Evolutionary conservation across 2,329 filamentous ascomycete species (phyloP), one percentile per base, ranked within the genome.

Genomic region (Penicillium capsulatum): DNA sequence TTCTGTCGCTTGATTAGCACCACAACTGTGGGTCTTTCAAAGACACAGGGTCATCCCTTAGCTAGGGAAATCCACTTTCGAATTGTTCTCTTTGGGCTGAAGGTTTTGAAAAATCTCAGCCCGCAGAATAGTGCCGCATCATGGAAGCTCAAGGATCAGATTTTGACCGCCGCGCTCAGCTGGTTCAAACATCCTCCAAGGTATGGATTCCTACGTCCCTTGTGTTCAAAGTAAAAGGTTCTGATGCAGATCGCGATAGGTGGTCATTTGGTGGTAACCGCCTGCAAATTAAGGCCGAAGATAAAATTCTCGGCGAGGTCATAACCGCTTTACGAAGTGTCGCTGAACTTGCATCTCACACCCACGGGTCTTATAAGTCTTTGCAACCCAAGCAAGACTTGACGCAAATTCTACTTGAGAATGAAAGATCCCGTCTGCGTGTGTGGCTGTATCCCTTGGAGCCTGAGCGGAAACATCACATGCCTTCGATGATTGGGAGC

Each of bases 211-310:
- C n/a, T n/a, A 7, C 3, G 4, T 10, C 13, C 4, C n/a, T 14
- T 22, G 13, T 13, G 8, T 8, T 22, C 4, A 13, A 32, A 3
- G n/a, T 38, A 22, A 8, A n/a, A 16, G 14, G 15, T 15, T 17
- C 13, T 28, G 11, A 28, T 6, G 58, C 47, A 59, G 38, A 37
- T 26, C 10, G 26, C 1, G 2, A n/a, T 47, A 74, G 73, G 51
- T 98, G 92, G 91, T 94, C 92, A 0, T 97, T 92, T 65, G 92
- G 92, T 40, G 92, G 91, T 55, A 98, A 96, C 60, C 79, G 86
- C 34, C 70, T 98, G 11, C 92, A 98, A 61, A 73, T 97, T 36
- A 97, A 94, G 70, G 91, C 94, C 0, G 92, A 99, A 66, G 80
- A 88, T 22, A 84, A 84, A 50, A 71, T 95, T 13, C 76, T 97